Evolutionary conservation across 176 grass and related monocot species (phyloP), one percentile per base, ranked within the genome.

Genomic region (Ampelocalamus luodianensis): DNA sequence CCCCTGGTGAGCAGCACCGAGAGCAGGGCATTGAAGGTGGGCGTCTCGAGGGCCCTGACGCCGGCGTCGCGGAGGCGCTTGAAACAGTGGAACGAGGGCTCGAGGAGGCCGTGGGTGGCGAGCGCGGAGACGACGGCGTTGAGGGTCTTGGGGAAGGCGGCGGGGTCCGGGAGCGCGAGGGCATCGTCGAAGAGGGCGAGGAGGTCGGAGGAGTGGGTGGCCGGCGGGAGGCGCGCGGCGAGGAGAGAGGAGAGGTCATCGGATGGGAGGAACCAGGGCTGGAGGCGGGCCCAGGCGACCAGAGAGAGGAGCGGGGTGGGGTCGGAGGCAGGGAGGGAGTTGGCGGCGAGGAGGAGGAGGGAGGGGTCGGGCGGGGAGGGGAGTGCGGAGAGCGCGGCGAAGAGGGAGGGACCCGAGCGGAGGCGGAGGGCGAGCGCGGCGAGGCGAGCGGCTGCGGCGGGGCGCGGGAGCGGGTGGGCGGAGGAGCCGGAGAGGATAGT

Each of bases 1-100:
- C 96, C 96, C 75, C 94, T 94, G 65, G 85, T 56, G 26, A 98
- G 77, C 29, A 98, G 91, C 68, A 98, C 89, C 63, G 93, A 95
- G 24, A 98, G 92, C 26, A 98, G 80, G 50, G 93, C 91, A 78
- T 98, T 98, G 69, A 77, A 98, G 3, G 93, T 78, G n/a, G 83
- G 73, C 22, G 93, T 88, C 61, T 81, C 70, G 44, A 98, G 83
- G 63, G 62, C 72, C 29, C 17, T 71, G 73, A 95, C 90, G 45
- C 88, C 77, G 1, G 44, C 72, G 37, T 98, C 93, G 8, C 90
- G 91, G 76, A 98, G 83, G 60, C 91, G 92, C 86, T 98, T 98
- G 84, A 98, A 98, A 84, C 85, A 98, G 60, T 89, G 88, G 82
- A 94, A 98, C 4, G 91, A 82, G 18, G 91, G 88, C 77, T 96